A percentile compares a stretch with the other conserved stretches of the same genome.
Conservation (phyloP, 2,329 filamentous ascomycete genomes). For the Colletotrichum tofieldiae region DNA sequence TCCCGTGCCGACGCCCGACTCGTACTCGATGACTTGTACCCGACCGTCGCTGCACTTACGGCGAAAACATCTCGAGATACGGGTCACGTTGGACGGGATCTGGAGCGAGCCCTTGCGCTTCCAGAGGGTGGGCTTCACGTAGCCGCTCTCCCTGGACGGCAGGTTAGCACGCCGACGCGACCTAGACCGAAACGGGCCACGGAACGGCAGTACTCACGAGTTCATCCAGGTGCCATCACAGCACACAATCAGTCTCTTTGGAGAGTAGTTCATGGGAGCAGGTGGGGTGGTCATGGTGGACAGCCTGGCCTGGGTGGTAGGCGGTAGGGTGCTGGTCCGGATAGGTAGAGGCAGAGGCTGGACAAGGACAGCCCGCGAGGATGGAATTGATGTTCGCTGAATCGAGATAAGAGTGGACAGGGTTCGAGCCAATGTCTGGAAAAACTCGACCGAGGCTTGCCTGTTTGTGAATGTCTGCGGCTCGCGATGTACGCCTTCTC, state of each 20-base stretch:
- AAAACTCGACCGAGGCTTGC: background rate
- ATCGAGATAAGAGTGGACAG: background rate
- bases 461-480: conserved; percentile 13
- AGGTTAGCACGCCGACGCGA: conserved; percentile 13
- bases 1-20: conserved; percentile 72
- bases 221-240: conserved; percentile 72
- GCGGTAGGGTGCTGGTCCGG: background rate
- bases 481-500: conserved; percentile 8
- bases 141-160: conserved; percentile 60
- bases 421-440: background rate
- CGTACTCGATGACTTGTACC: conserved; percentile 73
- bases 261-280: conserved; percentile 26
- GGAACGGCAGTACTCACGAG: conserved; percentile 47
- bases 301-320: background rate
- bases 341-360: background rate
- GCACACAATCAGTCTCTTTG: conserved; percentile 66
- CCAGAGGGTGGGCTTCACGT: conserved; percentile 56
- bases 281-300: conserved; percentile 16
- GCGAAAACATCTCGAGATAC: conserved; percentile 71
- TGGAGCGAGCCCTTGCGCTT: conserved; percentile 60
- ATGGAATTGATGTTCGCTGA: background rate
- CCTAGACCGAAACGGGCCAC: no score
- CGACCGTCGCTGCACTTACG: conserved; percentile 65
- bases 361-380: background rate
- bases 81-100: conserved; percentile 73